Evolutionary conservation across 768 basidiomycete species (phyloP), one percentile per base, ranked within the genome.

Genomic region (Mycena kentingensis): DNA sequence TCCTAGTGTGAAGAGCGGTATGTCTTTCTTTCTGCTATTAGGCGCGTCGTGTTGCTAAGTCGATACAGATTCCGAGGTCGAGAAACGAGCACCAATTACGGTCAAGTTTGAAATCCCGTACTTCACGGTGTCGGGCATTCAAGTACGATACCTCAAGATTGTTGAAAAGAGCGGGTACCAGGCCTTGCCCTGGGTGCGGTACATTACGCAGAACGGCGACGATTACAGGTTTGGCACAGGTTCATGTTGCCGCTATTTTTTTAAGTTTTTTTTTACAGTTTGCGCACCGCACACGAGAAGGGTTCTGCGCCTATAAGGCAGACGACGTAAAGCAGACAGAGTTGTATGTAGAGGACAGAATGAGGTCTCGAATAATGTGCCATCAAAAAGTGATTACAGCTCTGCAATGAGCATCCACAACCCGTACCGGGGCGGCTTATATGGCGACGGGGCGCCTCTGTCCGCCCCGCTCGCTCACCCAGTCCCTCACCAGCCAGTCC

Each of bases 51-150:
- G 24, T 28, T 21, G 35, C 16, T 11, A 54, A 29, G 51, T 46
- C 37, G 13, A 16, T 37, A 13, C 59, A 81, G 82, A 84, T 63
- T 84, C 85, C 72, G 93, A 95, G 37, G 73, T 81, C 32, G 93
- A 95, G 57, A 92, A 93, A 64, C 88, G 93, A 19, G 87, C 94
- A 10, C 97, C 97, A 1, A 97, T 98, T 57, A 91, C 91, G 0
- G 96, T 98, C 67, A 94, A 93, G 71, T 99, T 94, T 58, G 96
- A 98, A 73, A 98, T 99, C 35, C 96, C 97, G 0, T 98, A 98
- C 73, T 98, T 98, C 68, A 98, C 96, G 0, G 93, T 97, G 4
- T 95, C 93, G 0, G 95, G 95, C 4, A 94, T 98, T 52, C 96
- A 98, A 71, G 97, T 99, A 13, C 84, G 97, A 46, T 98, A 98